Conservation (phyloP, 306 rosid genomes). For the Rubus parviflorus region DNA sequence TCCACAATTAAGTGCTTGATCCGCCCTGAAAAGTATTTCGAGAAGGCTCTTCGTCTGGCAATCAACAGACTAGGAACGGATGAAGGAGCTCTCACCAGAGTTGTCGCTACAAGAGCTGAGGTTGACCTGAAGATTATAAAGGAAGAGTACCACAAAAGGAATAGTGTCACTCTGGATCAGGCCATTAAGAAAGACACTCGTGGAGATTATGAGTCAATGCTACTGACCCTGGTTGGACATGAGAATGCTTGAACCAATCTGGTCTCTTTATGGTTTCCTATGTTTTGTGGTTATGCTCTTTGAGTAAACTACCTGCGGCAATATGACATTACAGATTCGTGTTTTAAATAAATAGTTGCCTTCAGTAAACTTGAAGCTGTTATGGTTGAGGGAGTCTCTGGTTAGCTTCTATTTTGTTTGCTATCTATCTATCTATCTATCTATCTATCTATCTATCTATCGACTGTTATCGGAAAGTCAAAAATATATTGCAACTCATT, state of each 20-base stretch:
- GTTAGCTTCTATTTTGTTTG: not conserved
- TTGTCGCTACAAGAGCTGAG: slow-evolving; percentile 36
- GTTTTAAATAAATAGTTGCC: slow-evolving; percentile 6
- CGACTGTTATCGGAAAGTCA: too few species aligned
- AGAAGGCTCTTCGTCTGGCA: slow-evolving; percentile 33
- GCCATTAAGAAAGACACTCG: slow-evolving; percentile 32
- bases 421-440: too few species aligned
- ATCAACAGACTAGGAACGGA: slow-evolving; percentile 40
- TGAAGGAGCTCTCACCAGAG: slow-evolving; percentile 41
- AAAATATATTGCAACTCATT: not conserved
- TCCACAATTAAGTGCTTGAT: slow-evolving; percentile 30
- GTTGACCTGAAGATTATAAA: slow-evolving; percentile 28
- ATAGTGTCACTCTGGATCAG: slow-evolving; percentile 23
- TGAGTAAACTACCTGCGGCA: not conserved
- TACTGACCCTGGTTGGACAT: slow-evolving; percentile 33
- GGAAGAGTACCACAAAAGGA: slow-evolving; percentile 36
- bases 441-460: too few species aligned
- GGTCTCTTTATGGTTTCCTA: not conserved
- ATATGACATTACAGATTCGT: not conserved
- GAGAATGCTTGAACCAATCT: slow-evolving; percentile 1
- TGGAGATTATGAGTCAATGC: slow-evolving; percentile 36
- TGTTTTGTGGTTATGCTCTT: not conserved
- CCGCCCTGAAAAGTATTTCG: slow-evolving; percentile 36
- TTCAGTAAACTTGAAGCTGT: not conserved
- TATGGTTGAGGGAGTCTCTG: not conserved